Evolutionary conservation across 2,329 filamentous ascomycete genomes (phyloP), one percentile per base, ranked within the genome.

Genomic region (Verticillium nubilum): DNA sequence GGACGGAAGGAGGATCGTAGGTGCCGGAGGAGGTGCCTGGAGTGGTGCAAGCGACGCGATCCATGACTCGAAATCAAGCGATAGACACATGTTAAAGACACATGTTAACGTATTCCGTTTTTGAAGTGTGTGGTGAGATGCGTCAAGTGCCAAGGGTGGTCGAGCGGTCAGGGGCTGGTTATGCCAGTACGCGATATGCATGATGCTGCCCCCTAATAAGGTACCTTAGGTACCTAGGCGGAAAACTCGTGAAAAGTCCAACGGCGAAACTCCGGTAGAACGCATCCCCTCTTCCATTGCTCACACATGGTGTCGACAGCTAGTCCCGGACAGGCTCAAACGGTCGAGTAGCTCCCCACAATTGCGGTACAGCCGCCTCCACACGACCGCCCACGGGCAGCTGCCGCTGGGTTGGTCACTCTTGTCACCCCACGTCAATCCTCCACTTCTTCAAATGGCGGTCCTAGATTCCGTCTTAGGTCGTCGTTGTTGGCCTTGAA

Each of bases 401-500:
- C 28, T 33, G 25, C 60, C 54, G 56, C 42, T 47, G 42, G 42
- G 42, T 19, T 31, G n/a, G 27, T 50, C 17, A 28, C 47, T 53
- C 35, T 54, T 57, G 52, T 37, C 35, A 61, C 23, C 56, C 42
- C 42, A 47, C 42, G 42, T 47, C 19, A 23, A 47, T 59, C 59
- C 60, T 55, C 60, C 55, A 55, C 27, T 52, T 55, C 12, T 26
- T 52, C 29, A 29, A 54, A 25, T 23, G 52, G 37, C 58, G 58
- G 54, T 59, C 42, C 58, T 57, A 53, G 33, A 59, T 57, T 52
- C 58, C 58, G 58, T 31, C 15, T 37, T 35, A 31, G 47, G 47
- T 35, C 15, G 13, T 37, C 33, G 42, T 23, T n/a, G 42, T 19
- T 47, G 19, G 7, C 42, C 29, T 5, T n/a, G n/a, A n/a, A 31